Percentiles rank a stretch among this genome's conserved stretches.
Evolutionary conservation across 2,329 filamentous ascomycete genomes (phyloP).

Genomic region (Claviceps sp.): DNA sequence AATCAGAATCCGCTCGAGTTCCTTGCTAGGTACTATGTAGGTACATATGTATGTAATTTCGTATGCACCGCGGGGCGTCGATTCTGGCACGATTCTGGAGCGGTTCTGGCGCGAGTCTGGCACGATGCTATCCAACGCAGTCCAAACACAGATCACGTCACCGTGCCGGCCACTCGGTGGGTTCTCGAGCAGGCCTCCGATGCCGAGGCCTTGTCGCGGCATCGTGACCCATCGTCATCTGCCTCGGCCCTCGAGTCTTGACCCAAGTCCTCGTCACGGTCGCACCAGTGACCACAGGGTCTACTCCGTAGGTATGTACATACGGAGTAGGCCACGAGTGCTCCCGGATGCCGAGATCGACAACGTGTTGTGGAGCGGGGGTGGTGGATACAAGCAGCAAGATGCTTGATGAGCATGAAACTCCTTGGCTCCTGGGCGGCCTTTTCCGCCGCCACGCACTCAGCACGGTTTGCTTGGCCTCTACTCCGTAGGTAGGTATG

Average conservation of each 20-base stretch:
- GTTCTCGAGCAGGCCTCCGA: neutral
- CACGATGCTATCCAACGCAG: neutral
- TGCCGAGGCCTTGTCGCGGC: neutral
- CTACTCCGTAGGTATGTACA: too few relatives aligned
- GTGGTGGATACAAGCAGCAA: neutral
- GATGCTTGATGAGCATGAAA: neutral
- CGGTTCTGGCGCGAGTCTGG: too few relatives aligned
- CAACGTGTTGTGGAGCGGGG: neutral
- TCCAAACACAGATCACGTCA: neutral
- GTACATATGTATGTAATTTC: too few relatives aligned
- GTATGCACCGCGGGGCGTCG: neutral
- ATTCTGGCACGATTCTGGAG: too few relatives aligned
- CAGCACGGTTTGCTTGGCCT: too few relatives aligned
- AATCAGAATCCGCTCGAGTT: conserved; percentile 3
- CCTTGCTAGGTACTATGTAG: too few relatives aligned
- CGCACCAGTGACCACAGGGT: neutral
- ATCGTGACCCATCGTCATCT: neutral
- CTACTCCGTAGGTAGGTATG: too few relatives aligned
- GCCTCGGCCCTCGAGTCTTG: neutral
- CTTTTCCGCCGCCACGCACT: neutral
- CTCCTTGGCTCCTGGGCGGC: neutral
- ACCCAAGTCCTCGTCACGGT: neutral
- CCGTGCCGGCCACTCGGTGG: neutral
- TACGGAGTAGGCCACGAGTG: neutral
- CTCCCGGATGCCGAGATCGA: neutral